Evolutionary conservation across 1,284 basidiomycete species (phyloP).

Genomic region (Ganoderma multipileum): DNA sequence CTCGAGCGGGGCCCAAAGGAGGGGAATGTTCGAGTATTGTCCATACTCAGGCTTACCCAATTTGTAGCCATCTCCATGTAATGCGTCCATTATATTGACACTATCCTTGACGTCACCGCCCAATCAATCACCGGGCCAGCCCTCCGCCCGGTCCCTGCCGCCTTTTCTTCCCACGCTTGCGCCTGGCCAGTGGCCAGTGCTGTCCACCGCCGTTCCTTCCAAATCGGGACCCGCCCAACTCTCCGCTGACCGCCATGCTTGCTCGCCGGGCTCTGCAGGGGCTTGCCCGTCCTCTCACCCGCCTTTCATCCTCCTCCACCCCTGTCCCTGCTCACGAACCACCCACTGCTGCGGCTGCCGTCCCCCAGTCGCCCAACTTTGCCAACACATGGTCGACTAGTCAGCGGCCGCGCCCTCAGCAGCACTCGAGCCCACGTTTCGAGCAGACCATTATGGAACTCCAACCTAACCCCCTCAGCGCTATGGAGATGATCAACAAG

Average conservation of each 20-base stretch:
- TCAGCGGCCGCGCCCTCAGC: slow-evolving; percentile 68
- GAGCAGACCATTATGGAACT: slow-evolving; percentile 89
- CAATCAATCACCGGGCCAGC: not conserved
- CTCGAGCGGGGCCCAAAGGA: slow-evolving; percentile 14
- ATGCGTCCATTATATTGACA: not conserved
- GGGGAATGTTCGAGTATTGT: slow-evolving; percentile 29
- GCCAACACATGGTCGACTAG: slow-evolving; percentile 79
- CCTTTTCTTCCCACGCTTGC: slow-evolving; percentile 30
- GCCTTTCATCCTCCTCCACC: slow-evolving; percentile 39
- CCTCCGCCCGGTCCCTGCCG: slow-evolving; percentile 26
- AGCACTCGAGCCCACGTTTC: slow-evolving; percentile 76
- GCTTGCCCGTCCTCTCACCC: slow-evolving; percentile 38
- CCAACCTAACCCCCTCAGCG: slow-evolving; percentile 91
- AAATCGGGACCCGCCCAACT: slow-evolving; percentile 24
- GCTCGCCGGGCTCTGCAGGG: slow-evolving; percentile 44
- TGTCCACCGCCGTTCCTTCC: slow-evolving; percentile 22
- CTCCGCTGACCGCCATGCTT: slow-evolving; percentile 43
- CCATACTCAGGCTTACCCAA: slow-evolving; percentile 13
- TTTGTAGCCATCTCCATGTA: too few relatives aligned
- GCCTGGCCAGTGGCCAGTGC: slow-evolving; percentile 16
- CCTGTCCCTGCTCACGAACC: slow-evolving; percentile 35
- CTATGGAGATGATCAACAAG: slow-evolving; percentile 88
- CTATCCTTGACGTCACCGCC: slow-evolving; percentile 28
- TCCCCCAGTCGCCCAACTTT: slow-evolving; percentile 81
- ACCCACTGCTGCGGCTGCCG: slow-evolving; percentile 44